These are phyloP conservation scores for Solanum etuberosum DNA, from an alignment of 257 asterid genomes.

Conservation along the genomic window DNA sequence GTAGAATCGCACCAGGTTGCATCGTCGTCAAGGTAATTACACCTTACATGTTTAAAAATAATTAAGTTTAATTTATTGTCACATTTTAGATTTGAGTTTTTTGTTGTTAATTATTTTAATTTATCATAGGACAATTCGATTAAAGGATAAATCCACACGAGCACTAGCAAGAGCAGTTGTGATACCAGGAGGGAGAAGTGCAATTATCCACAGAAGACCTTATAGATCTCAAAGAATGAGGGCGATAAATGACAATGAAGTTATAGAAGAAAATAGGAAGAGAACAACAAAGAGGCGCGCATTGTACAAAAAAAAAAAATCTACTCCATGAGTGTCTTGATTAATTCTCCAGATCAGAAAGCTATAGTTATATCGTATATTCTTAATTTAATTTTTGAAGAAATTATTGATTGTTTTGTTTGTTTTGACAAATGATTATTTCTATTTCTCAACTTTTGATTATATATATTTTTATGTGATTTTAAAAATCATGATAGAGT, in stretches of 20 bases:
- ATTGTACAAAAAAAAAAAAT: background rate
- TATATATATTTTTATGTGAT: background rate
- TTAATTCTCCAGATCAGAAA: background rate
- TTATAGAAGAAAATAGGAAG: background rate
- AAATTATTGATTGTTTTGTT: background rate
- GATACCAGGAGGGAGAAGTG: background rate
- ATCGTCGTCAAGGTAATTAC: background rate
- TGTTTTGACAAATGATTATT: background rate
- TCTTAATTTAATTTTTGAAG: background rate
- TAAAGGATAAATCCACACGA: background rate
- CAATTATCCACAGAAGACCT: background rate
- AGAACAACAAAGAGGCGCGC: background rate
- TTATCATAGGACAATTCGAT: background rate
- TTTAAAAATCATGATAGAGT: background rate
- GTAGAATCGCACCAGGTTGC: background rate
- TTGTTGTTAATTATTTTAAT: background rate
- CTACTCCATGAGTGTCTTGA: background rate
- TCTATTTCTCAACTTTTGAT: background rate
- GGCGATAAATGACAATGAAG: accelerated
- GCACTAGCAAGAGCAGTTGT: accelerated
- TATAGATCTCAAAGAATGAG: background rate
- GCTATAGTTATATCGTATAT: background rate
- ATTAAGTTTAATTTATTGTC: background rate
- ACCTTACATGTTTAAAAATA: background rate
- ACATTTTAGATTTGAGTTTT: background rate